Percentiles rank a stretch among this genome's conserved stretches.
phyloP scores from a whole-genome alignment of 805 yeast genomes.

The Trichomonascus vanleenenianus region DNA sequence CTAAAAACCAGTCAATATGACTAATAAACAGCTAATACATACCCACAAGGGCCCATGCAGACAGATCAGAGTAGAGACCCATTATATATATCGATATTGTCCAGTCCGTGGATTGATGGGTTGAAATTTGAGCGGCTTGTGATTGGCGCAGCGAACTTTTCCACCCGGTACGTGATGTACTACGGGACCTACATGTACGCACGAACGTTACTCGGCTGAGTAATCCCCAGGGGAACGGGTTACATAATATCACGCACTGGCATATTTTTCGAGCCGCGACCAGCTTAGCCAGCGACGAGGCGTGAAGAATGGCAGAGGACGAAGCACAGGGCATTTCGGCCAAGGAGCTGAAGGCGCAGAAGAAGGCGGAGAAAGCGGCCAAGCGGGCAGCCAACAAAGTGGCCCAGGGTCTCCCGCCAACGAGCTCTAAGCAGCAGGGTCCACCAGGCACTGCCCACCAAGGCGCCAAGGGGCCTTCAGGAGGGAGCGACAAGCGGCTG shows the following conservation, averaged over 20 bases:
- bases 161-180: no score
- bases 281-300: no score
- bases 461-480: conserved; percentile 5
- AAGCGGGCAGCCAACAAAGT: conserved; percentile 84
- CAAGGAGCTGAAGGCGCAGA: conserved; percentile 79
- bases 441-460: conserved; percentile 30
- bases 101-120: neutral
- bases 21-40: neutral
- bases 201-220: no score
- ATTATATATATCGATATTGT: conserved; percentile 1
- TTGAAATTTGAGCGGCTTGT: neutral
- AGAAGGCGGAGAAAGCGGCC: conserved; percentile 86
- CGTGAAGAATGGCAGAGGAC: neutral
- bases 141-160: no score
- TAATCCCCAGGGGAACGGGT: no score
- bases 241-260: no score
- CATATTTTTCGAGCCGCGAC: no score
- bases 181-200: no score
- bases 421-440: neutral
- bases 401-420: conserved; percentile 36
- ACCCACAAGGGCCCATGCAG: conserved; percentile 14
- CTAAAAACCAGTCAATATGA: no score
- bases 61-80: conserved; percentile 13
- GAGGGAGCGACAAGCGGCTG: conserved; percentile 15
- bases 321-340: conserved; percentile 38